These are phyloP conservation scores for Aspergillus baeticus DNA, from an alignment of 495 filamentous ascomycete genomes.

Conservation along the genomic window DNA sequence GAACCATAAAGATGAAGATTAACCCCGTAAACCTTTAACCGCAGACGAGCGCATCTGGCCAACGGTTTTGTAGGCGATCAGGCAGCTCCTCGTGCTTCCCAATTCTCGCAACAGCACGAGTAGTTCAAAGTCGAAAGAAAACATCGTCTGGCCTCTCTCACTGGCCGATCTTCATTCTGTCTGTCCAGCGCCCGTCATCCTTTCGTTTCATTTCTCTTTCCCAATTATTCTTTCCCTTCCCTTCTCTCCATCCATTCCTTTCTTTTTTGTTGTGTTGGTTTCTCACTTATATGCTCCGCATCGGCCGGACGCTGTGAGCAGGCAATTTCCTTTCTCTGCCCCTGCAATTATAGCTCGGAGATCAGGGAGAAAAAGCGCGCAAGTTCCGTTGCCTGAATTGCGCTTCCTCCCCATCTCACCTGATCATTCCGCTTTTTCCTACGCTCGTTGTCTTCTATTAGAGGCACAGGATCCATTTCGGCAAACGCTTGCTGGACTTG, in stretches of 20 bases:
- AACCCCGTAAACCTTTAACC: too few relatives aligned
- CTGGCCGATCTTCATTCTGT: slow-evolving; percentile 27
- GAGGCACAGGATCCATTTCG: slow-evolving; percentile 14
- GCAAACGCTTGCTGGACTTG: slow-evolving; percentile 36
- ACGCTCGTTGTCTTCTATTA: slow-evolving; percentile 13
- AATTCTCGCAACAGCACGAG: slow-evolving; percentile 1
- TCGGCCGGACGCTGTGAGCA: slow-evolving; percentile 45
- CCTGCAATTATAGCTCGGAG: slow-evolving; percentile 17
- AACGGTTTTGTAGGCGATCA: background rate
- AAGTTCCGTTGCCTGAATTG: slow-evolving; percentile 4
- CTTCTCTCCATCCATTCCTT: slow-evolving; percentile 16
- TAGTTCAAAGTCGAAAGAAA: slow-evolving; percentile 7
- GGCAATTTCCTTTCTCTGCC: slow-evolving; percentile 29
- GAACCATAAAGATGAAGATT: too few relatives aligned
- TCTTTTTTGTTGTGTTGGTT: slow-evolving; percentile 20
- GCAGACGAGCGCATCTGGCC: too few relatives aligned
- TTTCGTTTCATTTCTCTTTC: slow-evolving; percentile 16
- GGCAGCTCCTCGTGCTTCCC: slow-evolving; percentile 14
- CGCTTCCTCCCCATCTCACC: background rate
- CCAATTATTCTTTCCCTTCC: slow-evolving; percentile 15
- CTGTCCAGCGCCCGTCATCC: slow-evolving; percentile 16
- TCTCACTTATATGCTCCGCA: slow-evolving; percentile 39
- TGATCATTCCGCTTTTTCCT: background rate
- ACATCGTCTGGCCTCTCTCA: slow-evolving; percentile 15
- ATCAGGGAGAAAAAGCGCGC: slow-evolving; percentile 16